phyloP scores from a whole-genome alignment of 345 rosid species.

The Draba incana region DNA sequence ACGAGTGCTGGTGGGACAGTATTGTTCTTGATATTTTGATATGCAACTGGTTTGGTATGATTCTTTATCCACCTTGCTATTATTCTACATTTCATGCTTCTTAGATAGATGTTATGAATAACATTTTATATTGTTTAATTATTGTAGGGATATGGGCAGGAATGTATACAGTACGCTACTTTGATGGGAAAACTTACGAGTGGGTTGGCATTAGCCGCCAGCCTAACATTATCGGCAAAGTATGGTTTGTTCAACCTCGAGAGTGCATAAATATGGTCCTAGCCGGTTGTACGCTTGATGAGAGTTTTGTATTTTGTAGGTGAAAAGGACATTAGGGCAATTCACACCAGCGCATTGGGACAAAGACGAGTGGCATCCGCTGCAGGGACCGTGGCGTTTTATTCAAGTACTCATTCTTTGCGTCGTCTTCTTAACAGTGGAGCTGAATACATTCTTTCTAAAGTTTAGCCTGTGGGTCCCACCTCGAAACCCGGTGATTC shows the following conservation, averaged over 20 bases:
- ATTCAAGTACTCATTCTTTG: conserved; percentile 93
- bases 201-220: conserved; percentile 99
- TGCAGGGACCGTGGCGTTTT: conserved; percentile 97
- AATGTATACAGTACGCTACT: conserved; percentile 91
- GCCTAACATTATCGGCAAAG: conserved; percentile 90
- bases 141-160: conserved; percentile 96
- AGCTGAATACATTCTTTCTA: conserved; percentile 95
- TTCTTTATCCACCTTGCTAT: conserved; percentile 19
- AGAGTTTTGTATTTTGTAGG: conserved; percentile 46
- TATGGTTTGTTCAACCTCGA: conserved; percentile 30
- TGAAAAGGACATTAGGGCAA: conserved; percentile 85
- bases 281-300: neutral
- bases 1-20: conserved; percentile 99
- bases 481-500: conserved; percentile 86
- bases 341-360: conserved; percentile 99
- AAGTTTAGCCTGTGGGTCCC: conserved; percentile 98
- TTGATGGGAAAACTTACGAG: conserved; percentile 95
- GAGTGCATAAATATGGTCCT: neutral
- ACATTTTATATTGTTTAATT: conserved; percentile 4
- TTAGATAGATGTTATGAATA: conserved; percentile 2
- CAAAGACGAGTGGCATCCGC: conserved; percentile 97
- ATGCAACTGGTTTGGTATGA: conserved; percentile 99
- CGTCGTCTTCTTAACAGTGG: conserved; percentile 81
- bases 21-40: conserved; percentile 91
- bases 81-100: neutral